A percentile compares a stretch with the other conserved stretches of the same genome.
phyloP scores from a whole-genome alignment of 2,329 filamentous ascomycete genomes.

The Colletotrichum sansevieriae region DNA sequence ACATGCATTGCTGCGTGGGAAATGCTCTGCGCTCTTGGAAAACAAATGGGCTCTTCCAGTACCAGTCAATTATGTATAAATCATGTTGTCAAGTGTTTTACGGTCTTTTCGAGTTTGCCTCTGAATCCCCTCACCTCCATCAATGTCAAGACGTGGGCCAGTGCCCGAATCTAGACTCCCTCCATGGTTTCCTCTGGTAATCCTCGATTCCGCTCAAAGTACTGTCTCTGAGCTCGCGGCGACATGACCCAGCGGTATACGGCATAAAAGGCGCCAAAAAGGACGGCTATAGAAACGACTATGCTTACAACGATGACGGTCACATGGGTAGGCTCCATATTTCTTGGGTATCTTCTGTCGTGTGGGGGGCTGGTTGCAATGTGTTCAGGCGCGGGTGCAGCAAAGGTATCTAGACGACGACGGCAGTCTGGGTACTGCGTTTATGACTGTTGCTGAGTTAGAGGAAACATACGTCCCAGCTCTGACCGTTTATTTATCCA shows the following conservation, averaged over 20 bases:
- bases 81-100: too few relatives aligned
- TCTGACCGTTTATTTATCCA: too few relatives aligned
- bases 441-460: too few relatives aligned
- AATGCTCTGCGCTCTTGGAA: neutral
- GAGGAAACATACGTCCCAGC: too few relatives aligned
- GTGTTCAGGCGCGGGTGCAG: too few relatives aligned
- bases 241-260: constrained; percentile 22
- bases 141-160: too few relatives aligned
- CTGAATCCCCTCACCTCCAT: too few relatives aligned
- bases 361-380: neutral
- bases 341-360: neutral
- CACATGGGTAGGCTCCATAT: neutral
- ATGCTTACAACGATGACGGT: neutral
- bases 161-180: neutral
- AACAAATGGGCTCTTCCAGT: neutral
- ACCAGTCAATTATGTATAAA: too few relatives aligned
- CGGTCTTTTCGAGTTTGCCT: too few relatives aligned
- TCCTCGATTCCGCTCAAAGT: constrained; percentile 15
- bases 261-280: neutral
- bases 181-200: neutral
- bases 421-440: too few relatives aligned
- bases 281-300: neutral
- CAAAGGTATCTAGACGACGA: too few relatives aligned
- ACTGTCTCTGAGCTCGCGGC: constrained; percentile 19
- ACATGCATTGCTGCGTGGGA: neutral